Evolutionary conservation across 352 stramenopile genomes (phyloP), one percentile per base, ranked within the genome.

Genomic region (Hyaloperonospora arabidopsidis): DNA sequence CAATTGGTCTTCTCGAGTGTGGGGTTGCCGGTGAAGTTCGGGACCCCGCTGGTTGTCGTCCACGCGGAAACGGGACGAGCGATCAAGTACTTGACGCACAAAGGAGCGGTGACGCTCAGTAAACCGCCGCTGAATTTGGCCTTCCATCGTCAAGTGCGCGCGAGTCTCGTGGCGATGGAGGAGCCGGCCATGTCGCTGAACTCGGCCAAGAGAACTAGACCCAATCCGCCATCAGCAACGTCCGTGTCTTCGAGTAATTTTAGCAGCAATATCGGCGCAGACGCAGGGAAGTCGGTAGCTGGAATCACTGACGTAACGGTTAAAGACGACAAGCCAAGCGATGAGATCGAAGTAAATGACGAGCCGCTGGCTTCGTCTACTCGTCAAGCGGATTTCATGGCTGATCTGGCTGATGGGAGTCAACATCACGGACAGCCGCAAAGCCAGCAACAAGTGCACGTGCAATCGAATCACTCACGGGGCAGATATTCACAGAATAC

Each of bases 121-220:
- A 79, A 81, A 17, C 79, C 79, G 38, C 76, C 74, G 6, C 76
- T 74, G n/a, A 86, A 84, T 49, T 64, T 81, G 63, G 64, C 79
- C 22, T 87, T 89, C 54, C 65, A 79, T 38, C 60, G 62, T 6
- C 73, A 85, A 38, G 73, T 89, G 17, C 64, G 67, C 5, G 57
- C 74, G 5, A 74, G 65, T 56, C 52, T 86, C 0, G 65, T 66
- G n/a, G 69, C 63, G 10, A 70, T 86, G 18, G 68, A 87, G 22
- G 70, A 70, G 19, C 74, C 70, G 49, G 56, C 55, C 0, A 57
- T 78, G 45, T 54, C 59, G 19, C 47, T 66, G 3, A 64, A 63
- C 14, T 48, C 52, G 1, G 59, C 60, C 48, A 65, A 71, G 41
- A 53, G 48, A 46, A 43, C 43, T 5, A 56, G 58, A 5, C 57